Conservation (phyloP, 225 moss, liverwort and hornwort species). For the Physcomitrium patens region DNA sequence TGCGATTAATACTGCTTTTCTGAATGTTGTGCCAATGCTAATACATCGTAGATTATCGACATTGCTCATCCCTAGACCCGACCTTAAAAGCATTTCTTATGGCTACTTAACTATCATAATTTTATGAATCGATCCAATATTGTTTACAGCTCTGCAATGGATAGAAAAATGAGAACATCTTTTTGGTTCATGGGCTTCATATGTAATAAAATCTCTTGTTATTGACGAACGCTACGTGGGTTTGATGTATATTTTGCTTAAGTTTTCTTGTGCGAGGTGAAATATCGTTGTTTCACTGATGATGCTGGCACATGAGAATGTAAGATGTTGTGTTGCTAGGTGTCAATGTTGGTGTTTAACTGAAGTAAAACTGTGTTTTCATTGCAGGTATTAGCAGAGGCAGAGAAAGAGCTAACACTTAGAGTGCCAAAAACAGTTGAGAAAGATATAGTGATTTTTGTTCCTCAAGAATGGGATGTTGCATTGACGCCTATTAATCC, state of each 20-base stretch:
- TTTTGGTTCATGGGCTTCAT: background rate
- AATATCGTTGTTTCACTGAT: background rate
- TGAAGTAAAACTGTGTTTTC: slow-evolving; percentile 9
- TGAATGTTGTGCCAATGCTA: too few species aligned
- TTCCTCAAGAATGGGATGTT: slow-evolving; percentile 68
- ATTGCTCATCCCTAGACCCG: too few species aligned
- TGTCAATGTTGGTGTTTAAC: slow-evolving; percentile 16
- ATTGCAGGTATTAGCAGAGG: slow-evolving; percentile 84
- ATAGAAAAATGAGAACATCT: background rate
- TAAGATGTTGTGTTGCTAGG: slow-evolving; percentile 8
- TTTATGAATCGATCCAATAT: background rate
- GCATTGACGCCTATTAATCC: slow-evolving; percentile 60
- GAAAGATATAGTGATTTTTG: slow-evolving; percentile 64
- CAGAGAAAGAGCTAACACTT: slow-evolving; percentile 78
- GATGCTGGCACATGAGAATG: slow-evolving; percentile 5
- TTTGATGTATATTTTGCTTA: slow-evolving; percentile 12
- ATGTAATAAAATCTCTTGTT: background rate
- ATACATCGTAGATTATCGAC: too few species aligned
- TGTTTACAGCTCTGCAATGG: slow-evolving; percentile 7
- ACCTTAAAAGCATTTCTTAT: too few species aligned
- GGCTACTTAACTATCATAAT: background rate
- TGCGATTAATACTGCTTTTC: too few species aligned
- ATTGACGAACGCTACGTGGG: slow-evolving; percentile 12
- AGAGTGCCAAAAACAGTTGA: slow-evolving; percentile 59
- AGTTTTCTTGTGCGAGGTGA: slow-evolving; percentile 26